These are phyloP conservation scores for Scheffersomyces lignosus DNA, from an alignment of 805 yeast species.

Conservation along the genomic window DNA sequence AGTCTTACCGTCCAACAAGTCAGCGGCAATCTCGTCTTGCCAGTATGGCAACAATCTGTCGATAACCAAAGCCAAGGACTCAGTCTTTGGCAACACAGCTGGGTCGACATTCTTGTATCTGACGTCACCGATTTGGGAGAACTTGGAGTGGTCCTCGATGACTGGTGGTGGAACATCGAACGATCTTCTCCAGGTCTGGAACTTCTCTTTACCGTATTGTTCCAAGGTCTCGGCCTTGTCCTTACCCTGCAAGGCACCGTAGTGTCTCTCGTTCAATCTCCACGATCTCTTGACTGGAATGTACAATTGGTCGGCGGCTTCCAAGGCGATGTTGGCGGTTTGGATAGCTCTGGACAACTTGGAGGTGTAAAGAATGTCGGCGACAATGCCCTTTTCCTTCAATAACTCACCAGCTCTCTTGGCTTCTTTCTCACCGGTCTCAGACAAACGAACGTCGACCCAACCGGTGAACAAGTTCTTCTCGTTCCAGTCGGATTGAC, in stretches of 20 bases:
- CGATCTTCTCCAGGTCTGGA: conserved; percentile 97
- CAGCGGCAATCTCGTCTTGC: conserved; percentile 88
- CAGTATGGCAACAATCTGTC: conserved; percentile 97
- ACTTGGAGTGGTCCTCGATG: conserved; percentile 74
- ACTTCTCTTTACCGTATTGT: conserved; percentile 85
- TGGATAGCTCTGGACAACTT: conserved; percentile 92
- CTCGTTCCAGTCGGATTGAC: conserved; percentile 99
- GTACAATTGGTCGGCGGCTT: conserved; percentile 83
- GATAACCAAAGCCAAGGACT: conserved; percentile 90
- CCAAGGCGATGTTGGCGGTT: conserved; percentile 94
- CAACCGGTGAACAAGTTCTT: conserved; percentile 98
- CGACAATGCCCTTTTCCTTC: conserved; percentile 80
- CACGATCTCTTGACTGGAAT: conserved; percentile 92
- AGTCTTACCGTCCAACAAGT: conserved; percentile 82
- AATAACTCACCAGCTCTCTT: conserved; percentile 89
- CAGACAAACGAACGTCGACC: conserved; percentile 91
- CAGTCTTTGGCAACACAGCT: conserved; percentile 86
- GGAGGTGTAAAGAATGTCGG: conserved; percentile 90
- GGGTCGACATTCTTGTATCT: conserved; percentile 87
- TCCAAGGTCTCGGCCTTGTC: conserved; percentile 93
- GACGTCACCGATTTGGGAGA: conserved; percentile 80
- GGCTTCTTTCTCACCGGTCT: conserved; percentile 86
- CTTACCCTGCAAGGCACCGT: conserved; percentile 98
- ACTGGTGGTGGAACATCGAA: conserved; percentile 95
- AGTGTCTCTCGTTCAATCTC: conserved; percentile 99